Evolutionary conservation across 345 rosid species (phyloP).

Genomic region (Eucalyptus marginata): DNA sequence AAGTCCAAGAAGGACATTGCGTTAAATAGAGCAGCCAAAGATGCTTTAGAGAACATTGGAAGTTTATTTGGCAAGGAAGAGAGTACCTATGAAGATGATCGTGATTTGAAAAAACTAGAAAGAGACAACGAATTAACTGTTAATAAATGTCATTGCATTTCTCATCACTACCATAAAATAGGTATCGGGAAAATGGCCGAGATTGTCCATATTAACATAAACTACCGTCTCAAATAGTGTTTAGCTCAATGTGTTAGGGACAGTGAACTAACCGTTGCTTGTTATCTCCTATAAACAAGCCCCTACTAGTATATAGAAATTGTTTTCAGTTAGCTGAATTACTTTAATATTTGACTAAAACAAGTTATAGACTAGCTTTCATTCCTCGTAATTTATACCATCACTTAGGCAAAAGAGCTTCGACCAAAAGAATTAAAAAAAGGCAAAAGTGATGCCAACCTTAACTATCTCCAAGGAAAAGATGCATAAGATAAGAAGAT

Average conservation of each 20-base stretch:
- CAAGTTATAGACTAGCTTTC: background rate
- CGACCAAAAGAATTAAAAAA: too few species aligned
- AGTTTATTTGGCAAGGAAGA: background rate
- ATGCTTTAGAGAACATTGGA: slow-evolving; percentile 30
- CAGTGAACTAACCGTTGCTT: background rate
- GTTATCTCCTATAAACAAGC: background rate
- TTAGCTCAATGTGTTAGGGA: background rate
- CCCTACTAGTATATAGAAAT: background rate
- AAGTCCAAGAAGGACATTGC: slow-evolving; percentile 41
- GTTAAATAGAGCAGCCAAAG: slow-evolving; percentile 40
- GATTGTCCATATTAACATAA: background rate
- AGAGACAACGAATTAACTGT: fast-evolving
- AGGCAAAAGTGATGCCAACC: background rate
- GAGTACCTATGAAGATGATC: background rate
- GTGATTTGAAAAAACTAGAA: background rate
- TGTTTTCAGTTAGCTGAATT: background rate
- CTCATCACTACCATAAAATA: background rate
- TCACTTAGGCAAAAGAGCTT: background rate
- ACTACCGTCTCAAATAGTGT: fast-evolving
- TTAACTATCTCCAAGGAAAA: background rate
- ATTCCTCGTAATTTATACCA: background rate
- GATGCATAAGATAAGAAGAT: background rate
- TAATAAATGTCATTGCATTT: background rate
- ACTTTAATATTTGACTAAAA: background rate
- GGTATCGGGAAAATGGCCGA: fast-evolving